These are phyloP conservation scores for Solanum appendiculatum DNA, from an alignment of 257 asterid genomes.

Conservation along the genomic window DNA sequence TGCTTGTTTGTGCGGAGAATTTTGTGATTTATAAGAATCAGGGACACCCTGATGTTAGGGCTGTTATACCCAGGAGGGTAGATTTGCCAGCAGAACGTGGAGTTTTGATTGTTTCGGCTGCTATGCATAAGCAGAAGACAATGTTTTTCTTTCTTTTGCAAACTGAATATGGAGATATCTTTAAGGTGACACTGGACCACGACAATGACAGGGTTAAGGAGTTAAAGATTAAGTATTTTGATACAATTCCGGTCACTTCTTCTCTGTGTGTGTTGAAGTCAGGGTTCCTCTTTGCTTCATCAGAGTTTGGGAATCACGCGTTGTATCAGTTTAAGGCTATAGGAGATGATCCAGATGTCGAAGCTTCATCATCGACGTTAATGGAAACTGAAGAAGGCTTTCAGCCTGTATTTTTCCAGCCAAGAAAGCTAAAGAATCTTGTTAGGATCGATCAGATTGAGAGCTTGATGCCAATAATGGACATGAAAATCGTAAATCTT, in stretches of 20 bases:
- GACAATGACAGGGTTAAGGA: conserved; percentile 80
- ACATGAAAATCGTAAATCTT: conserved; percentile 76
- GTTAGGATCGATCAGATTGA: conserved; percentile 88
- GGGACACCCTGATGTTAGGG: conserved; percentile 91
- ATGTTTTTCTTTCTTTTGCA: conserved; percentile 98
- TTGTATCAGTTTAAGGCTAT: conserved; percentile 93
- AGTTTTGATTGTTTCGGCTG: conserved; percentile 90
- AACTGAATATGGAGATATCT: conserved; percentile 93
- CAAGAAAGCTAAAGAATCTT: conserved; percentile 89
- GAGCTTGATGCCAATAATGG: conserved; percentile 96
- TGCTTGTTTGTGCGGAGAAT: conserved; percentile 97
- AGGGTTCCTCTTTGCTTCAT: conserved; percentile 95
- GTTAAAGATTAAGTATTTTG: conserved; percentile 86
- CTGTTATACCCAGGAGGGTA: conserved; percentile 89
- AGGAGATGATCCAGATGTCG: conserved; percentile 95
- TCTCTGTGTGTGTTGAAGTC: conserved; percentile 93
- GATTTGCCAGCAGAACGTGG: conserved; percentile 98
- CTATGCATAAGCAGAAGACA: conserved; percentile 87
- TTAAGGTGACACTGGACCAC: conserved; percentile 81
- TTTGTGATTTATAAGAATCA: conserved; percentile 93
- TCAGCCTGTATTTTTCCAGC: conserved; percentile 95
- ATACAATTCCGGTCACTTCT: conserved; percentile 88
- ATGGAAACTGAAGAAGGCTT: conserved; percentile 99
- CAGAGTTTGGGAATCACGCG: conserved; percentile 98
- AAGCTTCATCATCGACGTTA: conserved; percentile 80